phyloP scores from a whole-genome alignment of 2,329 filamentous ascomycete species.

The Paradendryphiella salina region DNA sequence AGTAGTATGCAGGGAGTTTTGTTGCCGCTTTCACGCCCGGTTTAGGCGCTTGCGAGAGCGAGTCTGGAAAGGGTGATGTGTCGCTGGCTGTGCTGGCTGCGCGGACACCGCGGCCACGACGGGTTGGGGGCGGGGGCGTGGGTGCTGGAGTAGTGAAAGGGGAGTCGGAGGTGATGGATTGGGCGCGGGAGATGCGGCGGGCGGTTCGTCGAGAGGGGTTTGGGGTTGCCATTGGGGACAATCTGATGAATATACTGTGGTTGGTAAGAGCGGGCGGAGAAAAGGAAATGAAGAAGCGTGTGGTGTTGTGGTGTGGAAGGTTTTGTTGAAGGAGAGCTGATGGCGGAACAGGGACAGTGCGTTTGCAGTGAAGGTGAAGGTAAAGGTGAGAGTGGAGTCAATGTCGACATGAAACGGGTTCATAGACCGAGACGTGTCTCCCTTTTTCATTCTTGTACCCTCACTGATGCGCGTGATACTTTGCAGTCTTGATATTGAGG shows the following conservation, averaged over 20 bases:
- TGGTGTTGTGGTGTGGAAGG: too few species aligned
- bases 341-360: too few species aligned
- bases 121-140: constrained; percentile 2
- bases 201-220: neutral
- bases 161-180: constrained; percentile 9
- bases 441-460: too few species aligned
- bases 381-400: neutral
- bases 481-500: too few species aligned
- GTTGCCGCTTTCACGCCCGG: neutral
- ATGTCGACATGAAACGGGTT: too few species aligned
- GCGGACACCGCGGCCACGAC: neutral
- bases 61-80: neutral
- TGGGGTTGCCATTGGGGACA: neutral
- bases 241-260: too few species aligned
- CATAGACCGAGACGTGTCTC: too few species aligned
- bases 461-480: too few species aligned
- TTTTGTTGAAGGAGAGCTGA: neutral
- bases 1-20: constrained; percentile 13
- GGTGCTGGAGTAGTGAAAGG: constrained; percentile 3
- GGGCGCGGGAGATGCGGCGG: constrained; percentile 7
- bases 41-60: neutral
- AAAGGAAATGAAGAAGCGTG: too few species aligned
- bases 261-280: too few species aligned
- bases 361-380: neutral
- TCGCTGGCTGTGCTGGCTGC: neutral